Percentiles rank a stretch among this genome's conserved stretches.
Evolutionary conservation across 805 yeast genomes (phyloP).

Genomic region (Candida cerambycidarum): DNA sequence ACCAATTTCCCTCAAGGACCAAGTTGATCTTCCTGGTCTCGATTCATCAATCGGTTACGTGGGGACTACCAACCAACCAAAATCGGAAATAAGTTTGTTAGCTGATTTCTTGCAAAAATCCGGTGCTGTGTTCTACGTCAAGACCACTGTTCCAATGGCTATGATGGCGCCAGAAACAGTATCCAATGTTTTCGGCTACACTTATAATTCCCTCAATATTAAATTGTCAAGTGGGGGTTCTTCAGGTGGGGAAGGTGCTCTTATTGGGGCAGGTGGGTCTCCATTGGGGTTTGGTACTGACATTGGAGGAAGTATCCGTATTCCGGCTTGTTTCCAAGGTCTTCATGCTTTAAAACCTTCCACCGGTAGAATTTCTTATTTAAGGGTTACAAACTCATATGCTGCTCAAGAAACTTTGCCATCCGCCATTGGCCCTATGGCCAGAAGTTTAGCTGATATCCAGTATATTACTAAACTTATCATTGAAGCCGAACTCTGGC

Average conservation of each 20-base stretch:
- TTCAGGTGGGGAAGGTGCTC: conserved; percentile 27
- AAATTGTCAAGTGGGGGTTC: conserved; percentile 23
- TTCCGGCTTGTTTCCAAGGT: conserved; percentile 23
- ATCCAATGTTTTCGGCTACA: conserved; percentile 20
- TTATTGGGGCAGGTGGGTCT: conserved; percentile 21
- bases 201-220: conserved; percentile 21
- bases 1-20: conserved; percentile 24
- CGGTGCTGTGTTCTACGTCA: conserved; percentile 23
- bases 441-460: conserved; percentile 34
- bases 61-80: conserved; percentile 9
- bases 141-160: conserved; percentile 24
- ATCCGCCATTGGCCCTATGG: conserved; percentile 39
- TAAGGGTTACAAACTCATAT: conserved; percentile 22
- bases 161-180: conserved; percentile 24
- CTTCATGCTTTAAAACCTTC: conserved; percentile 24
- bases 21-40: conserved; percentile 19
- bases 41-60: conserved; percentile 22
- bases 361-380: conserved; percentile 19
- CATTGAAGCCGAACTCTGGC: conserved; percentile 54
- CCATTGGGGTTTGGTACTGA: conserved; percentile 26
- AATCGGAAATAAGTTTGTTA: conserved; percentile 11
- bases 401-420: conserved; percentile 19
- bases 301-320: conserved; percentile 26
- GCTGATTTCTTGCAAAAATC: conserved; percentile 10
- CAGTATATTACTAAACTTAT: conserved; percentile 48